Evolutionary conservation across 2,329 filamentous ascomycete genomes (phyloP).

Genomic region (Biscogniauxia mediterranea): DNA sequence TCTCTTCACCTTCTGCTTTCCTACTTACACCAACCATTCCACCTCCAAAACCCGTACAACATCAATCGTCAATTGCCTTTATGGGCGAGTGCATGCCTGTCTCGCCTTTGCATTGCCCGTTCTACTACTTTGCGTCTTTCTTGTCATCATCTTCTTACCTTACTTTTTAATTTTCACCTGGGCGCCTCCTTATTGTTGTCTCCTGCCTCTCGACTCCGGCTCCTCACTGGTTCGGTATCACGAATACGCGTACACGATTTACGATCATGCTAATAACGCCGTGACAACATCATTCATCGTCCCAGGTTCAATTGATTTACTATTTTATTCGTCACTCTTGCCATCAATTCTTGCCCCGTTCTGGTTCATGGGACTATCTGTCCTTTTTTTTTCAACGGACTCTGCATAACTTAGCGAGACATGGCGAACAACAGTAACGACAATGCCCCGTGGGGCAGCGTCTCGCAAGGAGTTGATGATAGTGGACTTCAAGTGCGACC

Average conservation of each 20-base stretch:
- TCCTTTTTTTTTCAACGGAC: not conserved
- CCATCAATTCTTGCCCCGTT: not conserved
- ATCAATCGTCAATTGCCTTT: not conserved
- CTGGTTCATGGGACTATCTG: not conserved
- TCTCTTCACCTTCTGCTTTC: constrained; percentile 10
- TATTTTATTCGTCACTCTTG: not conserved
- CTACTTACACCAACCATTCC: constrained; percentile 8
- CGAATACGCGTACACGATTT: constrained; percentile 7
- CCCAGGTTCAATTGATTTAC: not conserved
- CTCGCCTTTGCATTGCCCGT: not conserved
- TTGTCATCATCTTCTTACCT: not conserved
- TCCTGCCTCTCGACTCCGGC: not conserved
- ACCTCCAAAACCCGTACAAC: not conserved
- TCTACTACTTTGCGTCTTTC: not conserved
- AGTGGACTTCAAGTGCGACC: constrained; percentile 56
- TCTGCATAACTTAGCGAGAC: constrained; percentile 4
- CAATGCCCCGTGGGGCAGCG: constrained; percentile 23
- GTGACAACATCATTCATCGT: not conserved
- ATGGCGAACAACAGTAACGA: constrained; percentile 31
- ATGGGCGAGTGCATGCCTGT: constrained; percentile 1
- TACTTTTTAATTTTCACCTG: not conserved
- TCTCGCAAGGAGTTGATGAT: constrained; percentile 36
- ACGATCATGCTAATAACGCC: not conserved
- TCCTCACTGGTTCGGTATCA: not conserved
- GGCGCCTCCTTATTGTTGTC: not conserved